Evolutionary conservation across 169 alveolate genomes (phyloP).

Genomic region (Plasmodium fragile): DNA sequence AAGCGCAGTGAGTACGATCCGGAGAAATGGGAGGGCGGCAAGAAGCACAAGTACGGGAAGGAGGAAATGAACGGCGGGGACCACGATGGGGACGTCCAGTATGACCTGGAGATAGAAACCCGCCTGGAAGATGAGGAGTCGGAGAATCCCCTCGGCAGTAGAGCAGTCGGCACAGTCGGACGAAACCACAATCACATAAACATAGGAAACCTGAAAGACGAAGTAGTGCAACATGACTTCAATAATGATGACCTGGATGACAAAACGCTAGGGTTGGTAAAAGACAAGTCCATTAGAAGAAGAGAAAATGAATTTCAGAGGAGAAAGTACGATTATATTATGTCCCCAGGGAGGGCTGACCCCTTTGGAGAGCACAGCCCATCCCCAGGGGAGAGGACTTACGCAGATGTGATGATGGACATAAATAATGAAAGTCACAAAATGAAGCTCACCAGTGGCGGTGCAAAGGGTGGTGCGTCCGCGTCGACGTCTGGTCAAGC

Average conservation of each 20-base stretch:
- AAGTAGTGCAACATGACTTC: slow-evolving; percentile 17
- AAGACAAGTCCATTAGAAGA: slow-evolving; percentile 78
- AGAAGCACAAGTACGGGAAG: not conserved
- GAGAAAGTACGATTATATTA: slow-evolving; percentile 78
- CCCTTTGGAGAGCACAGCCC: slow-evolving; percentile 86
- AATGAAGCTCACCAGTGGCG: slow-evolving; percentile 72
- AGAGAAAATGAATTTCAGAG: slow-evolving; percentile 81
- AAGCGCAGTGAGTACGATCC: not conserved
- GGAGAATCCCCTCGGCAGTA: not conserved
- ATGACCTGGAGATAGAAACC: slow-evolving; percentile 46
- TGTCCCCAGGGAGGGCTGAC: slow-evolving; percentile 90
- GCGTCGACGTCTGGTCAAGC: not conserved
- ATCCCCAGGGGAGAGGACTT: slow-evolving; percentile 82
- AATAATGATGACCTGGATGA: slow-evolving; percentile 29
- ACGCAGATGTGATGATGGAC: slow-evolving; percentile 81
- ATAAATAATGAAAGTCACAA: slow-evolving; percentile 46
- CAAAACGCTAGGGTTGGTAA: slow-evolving; percentile 29
- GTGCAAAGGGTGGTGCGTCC: not conserved
- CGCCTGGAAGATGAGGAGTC: slow-evolving; percentile 2
- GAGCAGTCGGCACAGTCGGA: not conserved
- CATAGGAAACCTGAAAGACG: slow-evolving; percentile 8
- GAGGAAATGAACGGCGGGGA: not conserved
- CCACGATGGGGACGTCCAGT: not conserved
- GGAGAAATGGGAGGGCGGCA: not conserved
- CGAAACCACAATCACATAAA: not conserved